These are phyloP conservation scores for Heterobasidion annosum DNA, from an alignment of 1,284 basidiomycete species.

Conservation along the genomic window DNA sequence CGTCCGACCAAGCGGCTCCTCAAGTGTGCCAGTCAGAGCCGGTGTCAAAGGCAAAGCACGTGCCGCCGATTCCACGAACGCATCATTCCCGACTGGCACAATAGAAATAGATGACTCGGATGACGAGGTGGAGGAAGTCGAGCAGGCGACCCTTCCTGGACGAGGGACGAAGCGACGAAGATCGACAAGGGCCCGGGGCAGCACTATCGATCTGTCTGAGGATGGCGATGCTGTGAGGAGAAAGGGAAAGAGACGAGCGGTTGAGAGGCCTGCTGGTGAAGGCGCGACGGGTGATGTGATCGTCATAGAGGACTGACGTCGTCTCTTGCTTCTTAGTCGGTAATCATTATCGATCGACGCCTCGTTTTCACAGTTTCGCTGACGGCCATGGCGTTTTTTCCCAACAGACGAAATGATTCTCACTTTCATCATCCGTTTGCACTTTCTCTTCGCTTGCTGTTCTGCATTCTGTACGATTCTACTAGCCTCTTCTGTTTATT, in stretches of 20 bases:
- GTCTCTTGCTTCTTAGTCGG: not conserved
- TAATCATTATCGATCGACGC: no score
- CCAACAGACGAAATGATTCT: no score
- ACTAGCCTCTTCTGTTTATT: no score
- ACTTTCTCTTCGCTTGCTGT: no score
- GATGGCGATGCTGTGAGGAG: constrained; percentile 11
- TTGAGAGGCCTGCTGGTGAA: constrained; percentile 3
- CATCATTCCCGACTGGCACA: constrained; percentile 17
- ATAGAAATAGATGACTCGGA: constrained; percentile 46
- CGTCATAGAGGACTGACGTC: constrained; percentile 28
- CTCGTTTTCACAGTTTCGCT: no score
- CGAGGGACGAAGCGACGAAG: constrained; percentile 12
- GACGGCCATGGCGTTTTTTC: no score
- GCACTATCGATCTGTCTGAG: constrained; percentile 7
- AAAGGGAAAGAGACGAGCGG: constrained; percentile 10
- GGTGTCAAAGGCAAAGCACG: constrained; percentile 24
- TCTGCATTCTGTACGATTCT: no score
- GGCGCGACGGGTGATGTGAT: constrained; percentile 23
- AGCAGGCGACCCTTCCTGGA: not conserved
- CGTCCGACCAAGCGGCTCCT: not conserved
- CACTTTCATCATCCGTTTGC: no score
- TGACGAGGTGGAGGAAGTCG: constrained; percentile 23
- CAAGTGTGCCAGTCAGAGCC: constrained; percentile 4
- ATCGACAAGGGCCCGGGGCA: constrained; percentile 7
- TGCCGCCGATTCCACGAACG: constrained; percentile 9